These are phyloP conservation scores for Exutisphaerella laricina DNA, from an alignment of 2,329 filamentous ascomycete genomes.

Conservation along the genomic window DNA sequence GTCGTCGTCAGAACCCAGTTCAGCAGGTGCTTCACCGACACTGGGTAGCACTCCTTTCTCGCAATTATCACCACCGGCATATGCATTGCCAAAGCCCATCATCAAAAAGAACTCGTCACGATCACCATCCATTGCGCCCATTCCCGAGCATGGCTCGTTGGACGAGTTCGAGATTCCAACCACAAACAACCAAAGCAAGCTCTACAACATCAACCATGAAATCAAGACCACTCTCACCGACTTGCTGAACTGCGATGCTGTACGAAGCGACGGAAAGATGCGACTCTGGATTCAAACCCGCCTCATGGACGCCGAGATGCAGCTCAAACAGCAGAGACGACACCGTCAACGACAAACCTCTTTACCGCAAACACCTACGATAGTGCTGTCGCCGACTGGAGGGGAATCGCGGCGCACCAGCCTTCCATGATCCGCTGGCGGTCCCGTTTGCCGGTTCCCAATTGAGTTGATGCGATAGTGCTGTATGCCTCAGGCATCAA, in stretches of 20 bases:
- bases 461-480: too few relatives aligned
- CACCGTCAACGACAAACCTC: conserved; percentile 10
- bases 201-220: conserved; percentile 48
- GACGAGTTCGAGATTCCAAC: conserved; percentile 10
- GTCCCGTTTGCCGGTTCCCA: too few relatives aligned
- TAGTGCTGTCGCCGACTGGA: conserved; percentile 10
- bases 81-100: conserved; percentile 13
- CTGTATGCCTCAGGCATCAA: too few relatives aligned
- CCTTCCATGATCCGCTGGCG: conserved; percentile 13
- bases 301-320: conserved; percentile 50
- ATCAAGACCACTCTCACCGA: conserved; percentile 52
- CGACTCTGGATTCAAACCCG: conserved; percentile 48
- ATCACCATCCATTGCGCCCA: conserved; percentile 20
- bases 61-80: conserved; percentile 31
- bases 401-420: conserved; percentile 24
- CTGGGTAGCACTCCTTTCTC: conserved; percentile 11
- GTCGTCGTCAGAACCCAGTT: conserved; percentile 23
- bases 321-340: conserved; percentile 40
- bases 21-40: conserved; percentile 21
- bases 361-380: conserved; percentile 15
- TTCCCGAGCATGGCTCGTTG: conserved; percentile 20
- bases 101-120: conserved; percentile 11
- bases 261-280: conserved; percentile 43
- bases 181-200: conserved; percentile 30
- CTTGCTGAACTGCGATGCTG: conserved; percentile 49